phyloP scores from a whole-genome alignment of 257 asterid species.

The Lavandula angustifolia region DNA sequence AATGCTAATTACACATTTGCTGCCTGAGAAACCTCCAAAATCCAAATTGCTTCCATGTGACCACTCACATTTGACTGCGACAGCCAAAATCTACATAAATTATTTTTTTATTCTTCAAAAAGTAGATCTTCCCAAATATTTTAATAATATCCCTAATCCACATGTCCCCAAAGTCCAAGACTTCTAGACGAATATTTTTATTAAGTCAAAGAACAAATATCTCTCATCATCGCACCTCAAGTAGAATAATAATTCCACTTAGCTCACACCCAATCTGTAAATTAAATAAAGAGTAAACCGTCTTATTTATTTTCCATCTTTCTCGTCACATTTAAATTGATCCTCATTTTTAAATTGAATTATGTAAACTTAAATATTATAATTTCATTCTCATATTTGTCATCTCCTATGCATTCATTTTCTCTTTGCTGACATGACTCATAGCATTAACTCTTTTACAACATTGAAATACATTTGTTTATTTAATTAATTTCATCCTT shows the following conservation, averaged over 20 bases:
- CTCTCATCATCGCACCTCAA: background rate
- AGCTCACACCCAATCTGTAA: background rate
- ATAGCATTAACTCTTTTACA: too few relatives aligned
- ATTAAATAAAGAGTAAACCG: background rate
- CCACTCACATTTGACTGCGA: slow-evolving; percentile 19
- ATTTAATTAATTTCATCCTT: too few relatives aligned
- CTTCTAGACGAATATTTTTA: background rate
- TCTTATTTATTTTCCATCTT: too few relatives aligned
- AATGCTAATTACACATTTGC: background rate
- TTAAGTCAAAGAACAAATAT: slow-evolving; percentile 6
- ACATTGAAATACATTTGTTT: too few relatives aligned
- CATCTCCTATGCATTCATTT: too few relatives aligned
- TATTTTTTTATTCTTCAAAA: background rate
- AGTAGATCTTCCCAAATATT: background rate
- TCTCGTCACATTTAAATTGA: too few relatives aligned
- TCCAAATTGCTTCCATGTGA: slow-evolving; percentile 35
- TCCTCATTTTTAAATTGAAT: too few relatives aligned
- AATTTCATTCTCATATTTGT: too few relatives aligned
- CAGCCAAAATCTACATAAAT: background rate
- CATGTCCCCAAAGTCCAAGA: slow-evolving; percentile 16
- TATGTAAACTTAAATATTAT: too few relatives aligned
- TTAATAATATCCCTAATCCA: background rate
- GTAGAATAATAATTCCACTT: slow-evolving; percentile 18
- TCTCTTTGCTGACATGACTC: too few relatives aligned
- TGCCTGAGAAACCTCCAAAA: slow-evolving; percentile 21